A percentile compares a stretch with the other conserved stretches of the same genome.
Evolutionary conservation across 75 land plant genomes (phyloP).

Genomic region (Pinus tabuliformis): DNA sequence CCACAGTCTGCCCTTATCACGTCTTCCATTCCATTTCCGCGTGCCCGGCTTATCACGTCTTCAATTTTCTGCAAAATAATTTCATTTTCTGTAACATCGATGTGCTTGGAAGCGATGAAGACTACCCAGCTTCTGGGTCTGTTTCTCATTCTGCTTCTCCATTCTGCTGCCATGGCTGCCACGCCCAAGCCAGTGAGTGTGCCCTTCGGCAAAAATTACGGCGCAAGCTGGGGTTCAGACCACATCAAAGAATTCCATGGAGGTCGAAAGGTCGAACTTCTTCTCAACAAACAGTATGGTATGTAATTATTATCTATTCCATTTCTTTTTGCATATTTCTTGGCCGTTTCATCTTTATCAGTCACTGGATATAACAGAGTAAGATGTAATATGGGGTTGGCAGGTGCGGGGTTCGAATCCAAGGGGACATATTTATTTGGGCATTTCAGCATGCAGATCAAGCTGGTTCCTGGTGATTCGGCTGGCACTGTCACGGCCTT

Average conservation of each 20-base stretch:
- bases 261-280: constrained; percentile 1
- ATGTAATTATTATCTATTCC: background rate
- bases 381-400: no score
- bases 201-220: background rate
- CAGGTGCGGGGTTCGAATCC: constrained; percentile 37
- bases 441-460: constrained; percentile 35
- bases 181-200: background rate
- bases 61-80: no score
- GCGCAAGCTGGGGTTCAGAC: background rate
- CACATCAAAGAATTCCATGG: background rate
- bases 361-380: no score
- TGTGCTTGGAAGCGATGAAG: background rate
- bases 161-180: constrained; percentile 6
- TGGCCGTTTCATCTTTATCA: no score
- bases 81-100: no score
- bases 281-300: constrained; percentile 4
- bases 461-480: constrained; percentile 34
- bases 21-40: no score
- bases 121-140: background rate
- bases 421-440: constrained; percentile 33
- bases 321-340: background rate
- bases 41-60: no score
- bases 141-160: background rate
- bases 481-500: constrained; percentile 37
- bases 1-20: no score